Evolutionary conservation across 2,329 filamentous ascomycete genomes (phyloP), one percentile per base, ranked within the genome.

Genomic region (Aspergillus thermomutatus): DNA sequence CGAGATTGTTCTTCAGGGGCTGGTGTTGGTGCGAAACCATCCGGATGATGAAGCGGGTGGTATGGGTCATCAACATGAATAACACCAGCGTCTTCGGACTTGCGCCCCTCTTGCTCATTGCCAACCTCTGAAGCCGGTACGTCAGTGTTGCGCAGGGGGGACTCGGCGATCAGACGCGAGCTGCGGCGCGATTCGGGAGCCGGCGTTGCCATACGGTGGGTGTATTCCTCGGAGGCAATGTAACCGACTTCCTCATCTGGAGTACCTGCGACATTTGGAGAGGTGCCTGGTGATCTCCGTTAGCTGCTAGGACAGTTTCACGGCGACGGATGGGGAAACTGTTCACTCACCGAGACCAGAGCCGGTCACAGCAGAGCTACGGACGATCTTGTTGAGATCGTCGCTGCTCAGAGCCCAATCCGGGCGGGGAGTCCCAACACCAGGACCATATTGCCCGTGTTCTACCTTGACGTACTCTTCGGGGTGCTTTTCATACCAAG

Each of bases 171-270:
- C 3, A 77, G 76, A 57, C 77, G 78, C 17, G 77, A 79, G 59
- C 73, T 75, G 46, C 61, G 59, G 50, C 76, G 72, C n/a, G 72
- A 67, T 31, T 72, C 70, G 51, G 79, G 80, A 25, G 76, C 74
- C 17, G 84, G 88, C n/a, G 89, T 89, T 47, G 85, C 81, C 59
- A 91, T 86, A 59, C 91, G 88, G 28, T 88, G 89, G 17, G 87
- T 82, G 69, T 92, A 96, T 69, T 96, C 88, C 62, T 97, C 92
- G 10, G 86, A 88, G 11, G 92, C 93, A 60, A 91, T 84, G 76
- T 92, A 96, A 21, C 90, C 94, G 65, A 96, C 86, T 70, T 97
- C 90, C 67, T 97, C 93, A 65, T 90, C 91, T 2, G 94, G 94
- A 3, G 92, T 94, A 55, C 90, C 86, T 50, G 83, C 76, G 55